phyloP scores from a whole-genome alignment of 2,329 filamentous ascomycete genomes.

The Exophiala viscosa region DNA sequence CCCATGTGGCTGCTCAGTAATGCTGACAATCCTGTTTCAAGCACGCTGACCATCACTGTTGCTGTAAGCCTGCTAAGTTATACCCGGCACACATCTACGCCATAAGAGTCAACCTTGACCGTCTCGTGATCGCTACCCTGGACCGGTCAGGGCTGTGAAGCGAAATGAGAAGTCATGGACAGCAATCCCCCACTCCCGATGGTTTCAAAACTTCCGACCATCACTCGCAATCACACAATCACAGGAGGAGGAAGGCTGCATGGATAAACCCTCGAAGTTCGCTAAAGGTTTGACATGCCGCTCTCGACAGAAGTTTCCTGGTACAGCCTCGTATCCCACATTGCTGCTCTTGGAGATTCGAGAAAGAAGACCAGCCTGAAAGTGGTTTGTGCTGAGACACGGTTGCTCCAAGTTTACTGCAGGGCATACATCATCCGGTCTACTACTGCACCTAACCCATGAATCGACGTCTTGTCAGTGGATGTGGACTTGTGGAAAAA shows the following conservation, averaged over 20 bases:
- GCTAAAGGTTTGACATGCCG: neutral
- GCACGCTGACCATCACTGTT: neutral
- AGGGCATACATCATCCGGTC: too few species aligned
- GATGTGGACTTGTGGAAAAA: too few species aligned
- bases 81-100: neutral
- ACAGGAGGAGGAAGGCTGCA: too few species aligned
- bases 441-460: too few species aligned
- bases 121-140: neutral
- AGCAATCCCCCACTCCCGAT: constrained; percentile 1
- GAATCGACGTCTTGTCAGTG: too few species aligned
- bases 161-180: constrained; percentile 18
- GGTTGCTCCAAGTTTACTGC: too few species aligned
- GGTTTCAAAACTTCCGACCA: constrained; percentile 1
- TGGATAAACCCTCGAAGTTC: neutral
- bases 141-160: constrained; percentile 1
- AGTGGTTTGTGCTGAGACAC: too few species aligned
- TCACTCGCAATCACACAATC: too few species aligned
- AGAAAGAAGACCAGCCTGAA: too few species aligned
- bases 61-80: neutral
- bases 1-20: constrained; percentile 10
- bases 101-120: neutral
- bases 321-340: too few species aligned
- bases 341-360: too few species aligned
- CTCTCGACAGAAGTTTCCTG: too few species aligned
- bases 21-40: constrained; percentile 5